phyloP scores from a whole-genome alignment of 305 asterid species.

The Fraxinus angustifolia region DNA sequence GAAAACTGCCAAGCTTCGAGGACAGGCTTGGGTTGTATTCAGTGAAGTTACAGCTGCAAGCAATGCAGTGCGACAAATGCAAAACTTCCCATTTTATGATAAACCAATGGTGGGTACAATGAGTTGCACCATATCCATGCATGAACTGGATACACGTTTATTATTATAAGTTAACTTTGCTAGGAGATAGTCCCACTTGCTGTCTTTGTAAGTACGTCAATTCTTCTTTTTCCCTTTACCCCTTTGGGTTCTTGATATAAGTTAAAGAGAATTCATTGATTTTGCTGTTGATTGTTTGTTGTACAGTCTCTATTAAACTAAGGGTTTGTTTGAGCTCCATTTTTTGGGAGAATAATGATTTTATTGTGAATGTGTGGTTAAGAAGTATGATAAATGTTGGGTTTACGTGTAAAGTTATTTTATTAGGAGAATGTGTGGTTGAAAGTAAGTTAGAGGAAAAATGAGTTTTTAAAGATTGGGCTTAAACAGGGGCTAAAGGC shows the following conservation, averaged over 20 bases:
- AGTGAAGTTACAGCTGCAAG: slow-evolving; percentile 98
- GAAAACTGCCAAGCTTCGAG: slow-evolving; percentile 88
- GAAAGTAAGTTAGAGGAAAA: not conserved
- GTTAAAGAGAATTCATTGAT: not conserved
- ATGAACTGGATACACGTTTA: slow-evolving; percentile 6
- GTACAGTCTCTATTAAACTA: not conserved
- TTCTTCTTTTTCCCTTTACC: not conserved
- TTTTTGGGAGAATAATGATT: not conserved
- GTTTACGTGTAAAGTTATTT: not conserved
- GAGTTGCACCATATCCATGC: not conserved
- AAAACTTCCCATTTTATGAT: slow-evolving; percentile 87
- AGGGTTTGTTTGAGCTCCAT: not conserved
- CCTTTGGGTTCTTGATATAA: not conserved
- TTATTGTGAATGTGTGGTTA: not conserved
- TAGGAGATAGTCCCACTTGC: not conserved
- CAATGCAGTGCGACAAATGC: slow-evolving; percentile 97
- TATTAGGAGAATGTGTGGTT: not conserved
- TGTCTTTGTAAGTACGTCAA: not conserved
- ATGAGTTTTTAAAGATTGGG: not conserved
- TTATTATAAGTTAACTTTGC: not conserved
- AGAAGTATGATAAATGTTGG: not conserved
- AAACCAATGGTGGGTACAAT: slow-evolving; percentile 76
- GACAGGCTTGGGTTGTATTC: slow-evolving; percentile 97
- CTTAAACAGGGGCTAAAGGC: not conserved
- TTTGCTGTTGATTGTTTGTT: not conserved